phyloP scores from a whole-genome alignment of 2,329 filamentous ascomycete species.

The Tolypocladium capitatum region DNA sequence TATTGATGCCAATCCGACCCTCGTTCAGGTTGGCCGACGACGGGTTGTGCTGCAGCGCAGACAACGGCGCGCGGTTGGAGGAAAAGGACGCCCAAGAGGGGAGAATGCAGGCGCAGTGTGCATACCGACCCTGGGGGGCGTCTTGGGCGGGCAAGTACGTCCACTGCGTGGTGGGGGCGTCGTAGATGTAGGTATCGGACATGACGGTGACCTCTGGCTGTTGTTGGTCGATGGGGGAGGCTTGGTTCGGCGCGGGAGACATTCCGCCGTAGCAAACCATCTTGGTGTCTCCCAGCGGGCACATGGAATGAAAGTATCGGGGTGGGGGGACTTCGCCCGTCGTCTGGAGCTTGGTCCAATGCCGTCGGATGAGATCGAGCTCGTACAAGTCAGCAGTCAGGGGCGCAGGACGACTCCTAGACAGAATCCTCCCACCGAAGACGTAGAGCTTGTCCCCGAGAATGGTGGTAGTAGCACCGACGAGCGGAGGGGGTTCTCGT shows the following conservation, averaged over 20 bases:
- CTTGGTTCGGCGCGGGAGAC: constrained; percentile 58
- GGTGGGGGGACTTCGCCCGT: constrained; percentile 78
- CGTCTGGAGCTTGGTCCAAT: constrained; percentile 85
- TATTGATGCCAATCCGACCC: constrained; percentile 72
- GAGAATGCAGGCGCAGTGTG: constrained; percentile 86
- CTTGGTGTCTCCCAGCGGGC: constrained; percentile 84
- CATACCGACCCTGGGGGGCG: constrained; percentile 84
- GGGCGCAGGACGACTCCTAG: constrained; percentile 63
- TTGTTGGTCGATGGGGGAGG: constrained; percentile 32
- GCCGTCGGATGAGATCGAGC: constrained; percentile 75
- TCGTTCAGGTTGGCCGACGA: constrained; percentile 73
- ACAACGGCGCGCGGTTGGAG: constrained; percentile 69
- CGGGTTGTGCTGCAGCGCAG: constrained; percentile 81
- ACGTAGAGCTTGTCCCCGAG: constrained; percentile 93
- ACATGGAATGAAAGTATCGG: constrained; percentile 95
- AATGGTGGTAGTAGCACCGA: constrained; percentile 90
- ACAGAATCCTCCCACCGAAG: constrained; percentile 82
- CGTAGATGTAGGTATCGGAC: constrained; percentile 95
- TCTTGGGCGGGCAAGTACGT: constrained; percentile 70
- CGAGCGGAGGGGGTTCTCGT: constrained; percentile 76
- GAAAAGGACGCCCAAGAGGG: constrained; percentile 80
- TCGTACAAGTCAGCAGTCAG: constrained; percentile 89
- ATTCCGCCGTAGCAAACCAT: constrained; percentile 97
- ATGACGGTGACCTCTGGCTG: constrained; percentile 88
- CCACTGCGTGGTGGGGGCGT: constrained; percentile 73